Percentiles rank a stretch among this genome's conserved stretches.
Evolutionary conservation across 73 alveolate genomes (phyloP).

Genomic region (Effrenium voratum): DNA sequence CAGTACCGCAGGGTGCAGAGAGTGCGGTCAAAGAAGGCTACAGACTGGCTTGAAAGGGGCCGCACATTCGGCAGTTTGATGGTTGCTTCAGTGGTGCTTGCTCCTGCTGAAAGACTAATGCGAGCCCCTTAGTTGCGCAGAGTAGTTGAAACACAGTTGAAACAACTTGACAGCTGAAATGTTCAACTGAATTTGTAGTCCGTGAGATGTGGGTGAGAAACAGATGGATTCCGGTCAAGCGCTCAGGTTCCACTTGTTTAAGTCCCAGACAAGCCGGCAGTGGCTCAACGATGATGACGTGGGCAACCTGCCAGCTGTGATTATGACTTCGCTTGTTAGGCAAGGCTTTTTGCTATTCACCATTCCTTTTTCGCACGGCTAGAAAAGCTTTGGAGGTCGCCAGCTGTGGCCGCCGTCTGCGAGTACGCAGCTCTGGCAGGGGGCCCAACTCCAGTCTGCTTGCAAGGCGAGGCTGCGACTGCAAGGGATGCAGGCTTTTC

Average conservation of each 20-base stretch:
- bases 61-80: not conserved
- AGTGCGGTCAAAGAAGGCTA: slow-evolving; percentile 1
- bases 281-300: slow-evolving; percentile 20
- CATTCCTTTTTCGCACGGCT: not conserved
- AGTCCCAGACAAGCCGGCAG: not conserved
- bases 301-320: slow-evolving; percentile 19
- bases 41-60: not conserved
- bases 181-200: not conserved
- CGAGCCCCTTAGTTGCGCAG: not conserved
- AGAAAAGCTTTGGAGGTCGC: not conserved
- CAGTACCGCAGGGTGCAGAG: not conserved
- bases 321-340: not conserved
- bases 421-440: too few species aligned
- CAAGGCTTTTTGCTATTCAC: not conserved
- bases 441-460: too few species aligned
- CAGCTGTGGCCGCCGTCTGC: not conserved
- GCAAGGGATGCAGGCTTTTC: too few species aligned
- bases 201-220: not conserved
- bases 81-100: not conserved
- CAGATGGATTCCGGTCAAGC: not conserved
- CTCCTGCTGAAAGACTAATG: slow-evolving; percentile 6
- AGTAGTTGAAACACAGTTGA: too few species aligned
- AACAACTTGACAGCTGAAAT: not conserved
- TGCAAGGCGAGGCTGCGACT: too few species aligned
- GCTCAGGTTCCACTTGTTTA: not conserved